phyloP scores from a whole-genome alignment of 2,329 filamentous ascomycete genomes.

The Xenosphaeropsis pyriputrescens region DNA sequence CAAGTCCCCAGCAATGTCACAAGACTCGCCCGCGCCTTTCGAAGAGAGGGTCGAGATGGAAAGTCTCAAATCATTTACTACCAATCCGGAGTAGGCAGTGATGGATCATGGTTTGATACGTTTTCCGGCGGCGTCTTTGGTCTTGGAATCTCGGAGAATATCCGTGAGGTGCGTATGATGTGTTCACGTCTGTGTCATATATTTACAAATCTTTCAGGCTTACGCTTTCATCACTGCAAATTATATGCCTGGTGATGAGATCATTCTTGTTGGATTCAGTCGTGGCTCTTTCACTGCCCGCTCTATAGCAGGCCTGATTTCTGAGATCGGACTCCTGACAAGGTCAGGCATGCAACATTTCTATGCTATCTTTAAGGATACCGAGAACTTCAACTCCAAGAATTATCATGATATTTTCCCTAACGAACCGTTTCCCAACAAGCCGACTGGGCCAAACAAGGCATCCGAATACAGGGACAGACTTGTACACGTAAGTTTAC shows the following conservation, averaged over 20 bases:
- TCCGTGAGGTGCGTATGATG: conserved; percentile 19
- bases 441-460: neutral
- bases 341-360: conserved; percentile 25
- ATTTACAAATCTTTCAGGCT: conserved; percentile 8
- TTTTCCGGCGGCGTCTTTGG: conserved; percentile 38
- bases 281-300: conserved; percentile 24
- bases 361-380: conserved; percentile 25
- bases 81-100: conserved; percentile 42
- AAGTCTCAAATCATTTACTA: conserved; percentile 43
- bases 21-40: conserved; percentile 38
- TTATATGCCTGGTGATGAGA: conserved; percentile 21
- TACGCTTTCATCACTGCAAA: conserved; percentile 31
- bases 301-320: conserved; percentile 20
- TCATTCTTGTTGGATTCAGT: conserved; percentile 23
- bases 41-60: conserved; percentile 29
- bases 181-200: too few relatives aligned
- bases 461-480: conserved; percentile 14
- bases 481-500: conserved; percentile 13
- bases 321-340: conserved; percentile 24
- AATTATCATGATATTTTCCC: conserved; percentile 5
- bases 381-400: conserved; percentile 17
- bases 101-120: conserved; percentile 28
- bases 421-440: neutral
- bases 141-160: conserved; percentile 33
- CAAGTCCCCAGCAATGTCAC: conserved; percentile 39